Evolutionary conservation across 2,329 filamentous ascomycete species (phyloP), one percentile per base, ranked within the genome.

Genomic region (Paraconiothyrium brasiliense): DNA sequence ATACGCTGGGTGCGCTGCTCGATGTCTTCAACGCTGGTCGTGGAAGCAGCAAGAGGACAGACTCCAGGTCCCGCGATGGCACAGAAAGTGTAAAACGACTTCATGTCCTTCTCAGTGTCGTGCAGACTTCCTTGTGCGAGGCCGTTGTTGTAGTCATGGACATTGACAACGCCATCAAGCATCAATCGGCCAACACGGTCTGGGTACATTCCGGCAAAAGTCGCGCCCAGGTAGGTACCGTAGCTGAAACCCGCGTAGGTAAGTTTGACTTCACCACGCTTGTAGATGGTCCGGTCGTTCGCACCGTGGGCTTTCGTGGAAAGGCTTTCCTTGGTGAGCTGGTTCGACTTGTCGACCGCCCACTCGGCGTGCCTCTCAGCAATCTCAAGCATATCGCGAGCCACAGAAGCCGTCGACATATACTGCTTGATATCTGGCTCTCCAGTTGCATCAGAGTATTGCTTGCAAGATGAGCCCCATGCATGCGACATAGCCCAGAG

Each of bases 241-340:
- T 85, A 85, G 7, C 79, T 82, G 58, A 84, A 78, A 4, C 83
- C 84, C 71, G 76, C 79, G 66, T 81, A 84, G 24, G 82, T 76
- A 14, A 85, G 63, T 52, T 76, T 74, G 14, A 68, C 62, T 20
- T 59, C 61, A 52, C 62, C 71, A 0, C 63, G 59, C 20, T 46
- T 62, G 14, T 67, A 66, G 51, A 52, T 20, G 37, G 54, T 4
- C 57, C 47, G 24, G 27, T 14, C 24, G 24, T 22, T 14, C 63
- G 39, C n/a, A n/a, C 16, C 39, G 16, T 10, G 35, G 13, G 2
- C 35, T 14, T 27, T 14, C 10, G 9, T 51, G 13, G 49, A 52
- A 39, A 39, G n/a, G n/a, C 32, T 6, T 1, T n/a, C 37, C 52
- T 14, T 46, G 9, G 24, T 8, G 4, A 61, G 37, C 20, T 60